These are phyloP conservation scores for Cyberlindnera suaveolens DNA, from an alignment of 805 yeast genomes.

Conservation along the genomic window DNA sequence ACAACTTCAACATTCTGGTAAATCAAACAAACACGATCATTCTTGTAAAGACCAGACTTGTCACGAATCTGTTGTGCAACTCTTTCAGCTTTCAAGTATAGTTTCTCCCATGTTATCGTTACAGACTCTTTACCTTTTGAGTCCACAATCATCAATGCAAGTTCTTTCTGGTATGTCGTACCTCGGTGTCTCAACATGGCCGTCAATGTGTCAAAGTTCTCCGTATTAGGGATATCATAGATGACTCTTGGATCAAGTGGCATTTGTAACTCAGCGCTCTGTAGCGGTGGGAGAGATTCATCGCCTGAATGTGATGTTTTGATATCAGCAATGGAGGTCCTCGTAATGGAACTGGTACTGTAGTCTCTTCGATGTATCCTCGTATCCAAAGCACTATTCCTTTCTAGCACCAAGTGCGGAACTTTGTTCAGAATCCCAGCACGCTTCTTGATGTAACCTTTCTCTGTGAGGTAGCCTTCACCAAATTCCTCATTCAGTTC, in stretches of 20 bases:
- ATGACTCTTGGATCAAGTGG: conserved; percentile 60
- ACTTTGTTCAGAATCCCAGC: conserved; percentile 29
- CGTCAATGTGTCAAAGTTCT: conserved; percentile 57
- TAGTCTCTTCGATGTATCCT: conserved; percentile 17
- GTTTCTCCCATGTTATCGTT: conserved; percentile 83
- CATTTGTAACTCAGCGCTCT: conserved; percentile 18
- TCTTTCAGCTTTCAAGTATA: conserved; percentile 76
- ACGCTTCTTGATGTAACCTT: conserved; percentile 62
- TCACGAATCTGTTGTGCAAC: conserved; percentile 79
- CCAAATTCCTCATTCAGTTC: conserved; percentile 44
- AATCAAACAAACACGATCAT: conserved; percentile 78
- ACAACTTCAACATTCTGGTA: conserved; percentile 79
- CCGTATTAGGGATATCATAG: conserved; percentile 29
- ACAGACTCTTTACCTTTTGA: conserved; percentile 72
- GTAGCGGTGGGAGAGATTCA: conserved; percentile 27
- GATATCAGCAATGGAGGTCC: conserved; percentile 23
- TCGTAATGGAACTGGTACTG: conserved; percentile 20
- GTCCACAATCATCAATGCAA: conserved; percentile 70
- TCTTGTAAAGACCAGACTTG: conserved; percentile 64
- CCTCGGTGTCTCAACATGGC: conserved; percentile 72
- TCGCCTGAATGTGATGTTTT: conserved; percentile 11
- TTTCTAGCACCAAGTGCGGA: background rate
- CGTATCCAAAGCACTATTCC: conserved; percentile 1
- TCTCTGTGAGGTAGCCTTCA: conserved; percentile 69
- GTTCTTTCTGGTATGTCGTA: conserved; percentile 52